phyloP scores from a whole-genome alignment of 768 basidiomycete genomes.

The Rhodosporidiobolus sp. region DNA sequence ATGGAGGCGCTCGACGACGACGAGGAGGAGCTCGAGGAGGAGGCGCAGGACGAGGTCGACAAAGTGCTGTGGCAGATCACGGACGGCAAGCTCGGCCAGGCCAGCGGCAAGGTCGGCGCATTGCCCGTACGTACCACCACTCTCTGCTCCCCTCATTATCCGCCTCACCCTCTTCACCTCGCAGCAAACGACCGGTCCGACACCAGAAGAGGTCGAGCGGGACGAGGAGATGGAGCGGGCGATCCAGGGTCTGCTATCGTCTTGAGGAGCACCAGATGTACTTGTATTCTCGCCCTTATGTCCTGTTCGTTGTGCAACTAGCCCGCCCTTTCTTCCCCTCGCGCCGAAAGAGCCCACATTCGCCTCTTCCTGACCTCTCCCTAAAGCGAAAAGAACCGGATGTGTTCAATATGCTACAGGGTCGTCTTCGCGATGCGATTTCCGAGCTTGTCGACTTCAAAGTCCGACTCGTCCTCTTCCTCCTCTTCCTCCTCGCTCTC shows the following conservation, averaged over 20 bases:
- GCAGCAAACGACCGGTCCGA: conserved; percentile 23
- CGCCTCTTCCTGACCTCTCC: too few relatives aligned
- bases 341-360: too few relatives aligned
- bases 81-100: conserved; percentile 56
- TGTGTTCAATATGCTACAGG: background rate
- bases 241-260: conserved; percentile 34
- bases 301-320: background rate
- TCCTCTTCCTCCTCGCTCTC: conserved; percentile 18
- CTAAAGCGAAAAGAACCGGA: background rate
- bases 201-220: conserved; percentile 32
- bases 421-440: conserved; percentile 24
- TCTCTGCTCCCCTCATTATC: background rate
- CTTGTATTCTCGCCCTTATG: background rate
- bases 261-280: background rate
- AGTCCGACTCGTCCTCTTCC: conserved; percentile 22
- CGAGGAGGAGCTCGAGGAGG: conserved; percentile 89
- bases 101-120: conserved; percentile 35
- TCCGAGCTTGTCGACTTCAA: conserved; percentile 33
- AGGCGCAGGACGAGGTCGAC: conserved; percentile 95
- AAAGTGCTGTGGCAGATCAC: conserved; percentile 93
- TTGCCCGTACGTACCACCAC: conserved; percentile 39
- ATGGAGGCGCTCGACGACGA: conserved; percentile 59
- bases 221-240: conserved; percentile 42
- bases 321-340: too few relatives aligned
- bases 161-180: background rate